Base-by-base conservation (phyloP, 495 filamentous ascomycete species). In the Cercophora scortea region DNA sequence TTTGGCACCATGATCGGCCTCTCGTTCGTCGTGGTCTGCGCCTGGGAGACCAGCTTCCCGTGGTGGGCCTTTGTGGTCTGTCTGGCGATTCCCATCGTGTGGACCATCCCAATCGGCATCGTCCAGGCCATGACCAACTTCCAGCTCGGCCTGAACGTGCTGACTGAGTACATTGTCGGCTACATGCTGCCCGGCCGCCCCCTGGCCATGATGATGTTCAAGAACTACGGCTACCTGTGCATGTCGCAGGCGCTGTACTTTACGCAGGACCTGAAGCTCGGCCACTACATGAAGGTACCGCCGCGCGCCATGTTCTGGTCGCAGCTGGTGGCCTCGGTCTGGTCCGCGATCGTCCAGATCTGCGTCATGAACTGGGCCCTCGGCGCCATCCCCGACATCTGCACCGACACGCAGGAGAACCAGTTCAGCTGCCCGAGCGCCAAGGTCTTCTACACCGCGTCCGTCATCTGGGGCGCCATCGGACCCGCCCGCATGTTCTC, bases 271-370 rank as follows among this genome's bases (percentile, higher is more conserved):
- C 67, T 81, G 49, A 79, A 80, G 58, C 64, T 76, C 12, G 85
- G 81, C n/a, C 83, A 87, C 61, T 89, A 88, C 61, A 81, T 88
- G 67, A 86, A 87, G 61, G 73, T 80, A 8, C 80, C 84, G 6
- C 84, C 83, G 3, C 76, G 84, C 5, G 75, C 73, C 33, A 76
- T 87, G 62, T 88, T 88, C 61, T 73, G 76, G 53, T 82, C 80
- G 0, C 84, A 87, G 65, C 76, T 84, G 9, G 60, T 82, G 10
- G 82, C 83, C 9, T 84, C 82, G 1, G 62, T 85, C 12, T 73
- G 83, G 58, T 82, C 81, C 0, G 81, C 80, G 38, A 68, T 87
- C 35, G 81, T 87, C 11, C 84, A 87, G 64, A 75, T 84, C 50
- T 76, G 74, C 12, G 81, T 87, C 38, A 82, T 83, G 49, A 83